A percentile compares a stretch with the other conserved stretches of the same genome.
Evolutionary conservation across 2,329 filamentous ascomycete species (phyloP).

Genomic region (Cercospora sp.): DNA sequence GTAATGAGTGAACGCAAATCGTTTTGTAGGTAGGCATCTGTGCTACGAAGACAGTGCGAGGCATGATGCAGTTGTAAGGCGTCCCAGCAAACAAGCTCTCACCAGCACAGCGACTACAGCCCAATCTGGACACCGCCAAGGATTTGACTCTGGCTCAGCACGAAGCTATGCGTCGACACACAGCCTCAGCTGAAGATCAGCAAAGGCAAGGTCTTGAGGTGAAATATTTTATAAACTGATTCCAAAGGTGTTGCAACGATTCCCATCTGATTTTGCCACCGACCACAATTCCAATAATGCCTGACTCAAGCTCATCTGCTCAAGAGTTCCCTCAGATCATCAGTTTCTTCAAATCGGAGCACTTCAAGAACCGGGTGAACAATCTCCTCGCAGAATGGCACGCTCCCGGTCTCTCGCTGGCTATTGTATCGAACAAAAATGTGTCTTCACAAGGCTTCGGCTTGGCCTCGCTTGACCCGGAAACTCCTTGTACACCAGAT

Average conservation of each 20-base stretch:
- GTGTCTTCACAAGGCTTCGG: constrained; percentile 47
- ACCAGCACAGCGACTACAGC: not conserved
- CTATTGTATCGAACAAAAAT: constrained; percentile 50
- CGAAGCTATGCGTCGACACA: not conserved
- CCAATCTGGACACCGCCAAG: not conserved
- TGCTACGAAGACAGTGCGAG: not conserved
- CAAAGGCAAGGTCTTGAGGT: not conserved
- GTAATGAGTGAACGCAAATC: not conserved
- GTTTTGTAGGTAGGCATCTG: not conserved
- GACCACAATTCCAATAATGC: not conserved
- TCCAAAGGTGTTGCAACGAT: not conserved
- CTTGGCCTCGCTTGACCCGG: constrained; percentile 40
- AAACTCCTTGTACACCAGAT: constrained; percentile 45
- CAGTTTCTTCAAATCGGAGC: constrained; percentile 15
- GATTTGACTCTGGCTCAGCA: not conserved
- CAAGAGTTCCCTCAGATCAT: not conserved
- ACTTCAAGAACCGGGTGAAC: constrained; percentile 13
- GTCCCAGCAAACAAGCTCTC: not conserved
- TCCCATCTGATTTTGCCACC: not conserved
- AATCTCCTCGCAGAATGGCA: constrained; percentile 19
- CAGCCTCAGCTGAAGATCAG: not conserved
- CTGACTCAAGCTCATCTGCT: not conserved
- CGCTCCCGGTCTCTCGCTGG: constrained; percentile 51
- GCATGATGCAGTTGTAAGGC: not conserved
- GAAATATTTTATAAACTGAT: not conserved